Conservation (phyloP, 192 early-diverging fungal species). For the Geranomyces michiganensis region DNA sequence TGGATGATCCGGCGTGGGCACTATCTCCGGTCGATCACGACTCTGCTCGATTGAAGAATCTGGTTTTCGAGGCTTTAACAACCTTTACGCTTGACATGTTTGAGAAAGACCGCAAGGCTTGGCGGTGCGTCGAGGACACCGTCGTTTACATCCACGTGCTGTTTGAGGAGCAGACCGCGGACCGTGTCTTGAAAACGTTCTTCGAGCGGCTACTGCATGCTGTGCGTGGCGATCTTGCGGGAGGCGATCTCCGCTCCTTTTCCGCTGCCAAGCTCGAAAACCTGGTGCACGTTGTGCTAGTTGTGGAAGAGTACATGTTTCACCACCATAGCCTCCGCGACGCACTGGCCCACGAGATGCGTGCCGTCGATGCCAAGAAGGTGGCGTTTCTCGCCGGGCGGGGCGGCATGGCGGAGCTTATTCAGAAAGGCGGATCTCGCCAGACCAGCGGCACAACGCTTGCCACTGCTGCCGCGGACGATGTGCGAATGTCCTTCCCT, state of each 20-base stretch:
- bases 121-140: slow-evolving; percentile 46
- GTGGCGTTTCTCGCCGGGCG: not conserved
- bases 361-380: slow-evolving; percentile 3
- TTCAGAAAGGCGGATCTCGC: not conserved
- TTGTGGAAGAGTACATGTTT: slow-evolving; percentile 51
- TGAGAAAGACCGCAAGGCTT: slow-evolving; percentile 39
- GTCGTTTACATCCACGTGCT: slow-evolving; percentile 30
- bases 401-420: not conserved
- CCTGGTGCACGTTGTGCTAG: slow-evolving; percentile 34
- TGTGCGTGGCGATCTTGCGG: slow-evolving; percentile 31
- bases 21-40: not conserved
- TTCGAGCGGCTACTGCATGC: slow-evolving; percentile 26
- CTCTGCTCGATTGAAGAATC: slow-evolving; percentile 10
- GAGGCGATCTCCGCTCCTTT: slow-evolving; percentile 31
- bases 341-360: slow-evolving; percentile 33
- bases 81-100: slow-evolving; percentile 42
- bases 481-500: slow-evolving; percentile 49
- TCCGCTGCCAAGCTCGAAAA: slow-evolving; percentile 42
- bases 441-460: not conserved
- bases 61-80: slow-evolving; percentile 32
- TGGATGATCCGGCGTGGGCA: not conserved
- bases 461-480: not conserved
- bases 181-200: slow-evolving; percentile 23
- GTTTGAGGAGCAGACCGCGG: slow-evolving; percentile 15
- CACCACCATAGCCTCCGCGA: slow-evolving; percentile 44